Evolutionary conservation across 2,329 filamentous ascomycete species (phyloP).

Genomic region (Aspergillus vadensis): DNA sequence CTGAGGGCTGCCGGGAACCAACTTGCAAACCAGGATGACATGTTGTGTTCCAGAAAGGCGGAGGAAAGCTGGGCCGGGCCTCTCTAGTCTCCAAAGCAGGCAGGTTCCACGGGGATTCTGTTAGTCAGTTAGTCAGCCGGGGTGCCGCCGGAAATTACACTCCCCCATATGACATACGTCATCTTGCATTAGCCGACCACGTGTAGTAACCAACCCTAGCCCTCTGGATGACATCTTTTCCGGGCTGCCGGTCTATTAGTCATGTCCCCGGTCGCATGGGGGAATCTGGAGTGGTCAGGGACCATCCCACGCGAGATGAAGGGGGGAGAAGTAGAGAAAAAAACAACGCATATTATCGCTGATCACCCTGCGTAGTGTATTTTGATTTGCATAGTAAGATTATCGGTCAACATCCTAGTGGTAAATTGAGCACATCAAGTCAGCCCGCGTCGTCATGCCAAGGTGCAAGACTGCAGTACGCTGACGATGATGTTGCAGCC

Average conservation of each 20-base stretch:
- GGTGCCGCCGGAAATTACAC: not conserved
- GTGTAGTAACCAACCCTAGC: not conserved
- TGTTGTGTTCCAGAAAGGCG: not conserved
- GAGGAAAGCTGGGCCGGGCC: not conserved
- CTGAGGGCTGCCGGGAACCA: not conserved
- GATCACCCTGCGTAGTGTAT: not conserved
- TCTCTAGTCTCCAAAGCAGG: not conserved
- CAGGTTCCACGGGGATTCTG: not conserved
- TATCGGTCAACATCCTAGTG: not conserved
- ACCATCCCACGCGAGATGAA: not conserved
- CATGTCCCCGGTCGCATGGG: not conserved
- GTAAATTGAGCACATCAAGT: not conserved
- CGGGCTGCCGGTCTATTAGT: not conserved
- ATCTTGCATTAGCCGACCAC: conserved; percentile 1
- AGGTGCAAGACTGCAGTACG: not conserved
- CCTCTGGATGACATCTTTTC: conserved; percentile 3
- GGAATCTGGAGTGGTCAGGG: too few relatives aligned
- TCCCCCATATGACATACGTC: not conserved
- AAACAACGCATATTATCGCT: too few relatives aligned
- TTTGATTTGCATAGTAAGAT: not conserved
- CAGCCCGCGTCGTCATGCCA: conserved; percentile 6
- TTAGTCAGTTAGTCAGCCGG: not conserved
- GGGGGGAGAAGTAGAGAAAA: too few relatives aligned
- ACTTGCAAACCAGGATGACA: not conserved
- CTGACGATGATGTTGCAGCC: not conserved